Percentiles rank a stretch among this genome's conserved stretches.
These are phyloP conservation scores for Geosmithia putterillii DNA, from an alignment of 2,329 filamentous ascomycete genomes.

Conservation along the genomic window DNA sequence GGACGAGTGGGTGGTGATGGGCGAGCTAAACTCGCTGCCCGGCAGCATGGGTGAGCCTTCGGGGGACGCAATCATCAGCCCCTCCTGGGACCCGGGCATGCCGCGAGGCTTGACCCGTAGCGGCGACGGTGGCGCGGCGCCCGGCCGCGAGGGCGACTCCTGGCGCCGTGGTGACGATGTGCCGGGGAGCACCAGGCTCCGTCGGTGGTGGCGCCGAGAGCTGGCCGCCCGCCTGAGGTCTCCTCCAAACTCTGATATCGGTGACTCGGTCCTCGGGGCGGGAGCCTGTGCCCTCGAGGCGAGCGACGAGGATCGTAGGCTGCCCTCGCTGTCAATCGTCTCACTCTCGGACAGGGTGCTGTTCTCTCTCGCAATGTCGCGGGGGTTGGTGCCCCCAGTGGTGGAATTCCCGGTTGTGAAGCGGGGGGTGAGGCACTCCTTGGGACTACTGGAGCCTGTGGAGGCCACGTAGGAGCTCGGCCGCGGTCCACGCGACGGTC, in stretches of 20 bases:
- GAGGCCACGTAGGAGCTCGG: conserved; percentile 49
- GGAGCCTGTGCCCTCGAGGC: conserved; percentile 38
- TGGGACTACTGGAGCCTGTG: conserved; percentile 78
- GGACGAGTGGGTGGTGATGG: conserved; percentile 41
- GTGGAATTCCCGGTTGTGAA: conserved; percentile 57
- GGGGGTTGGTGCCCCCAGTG: conserved; percentile 42
- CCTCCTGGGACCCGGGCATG: conserved; percentile 46
- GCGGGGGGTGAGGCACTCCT: conserved; percentile 80
- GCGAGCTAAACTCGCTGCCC: conserved; percentile 70
- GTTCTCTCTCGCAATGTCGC: conserved; percentile 54
- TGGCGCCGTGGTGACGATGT: conserved; percentile 72
- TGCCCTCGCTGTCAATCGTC: conserved; percentile 75
- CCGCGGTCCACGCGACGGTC: conserved; percentile 24
- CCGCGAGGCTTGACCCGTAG: conserved; percentile 75
- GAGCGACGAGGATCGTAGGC: conserved; percentile 67
- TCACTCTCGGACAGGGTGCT: conserved; percentile 79
- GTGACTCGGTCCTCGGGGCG: conserved; percentile 71
- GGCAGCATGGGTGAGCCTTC: conserved; percentile 82
- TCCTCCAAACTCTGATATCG: conserved; percentile 73
- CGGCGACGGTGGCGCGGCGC: conserved; percentile 69
- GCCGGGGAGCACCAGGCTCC: conserved; percentile 72
- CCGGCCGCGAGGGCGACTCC: conserved; percentile 69
- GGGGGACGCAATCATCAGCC: conserved; percentile 54
- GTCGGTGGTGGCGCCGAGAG: conserved; percentile 71
- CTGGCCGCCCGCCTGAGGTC: conserved; percentile 64